These are phyloP conservation scores for Lathyrus oleraceus DNA, from an alignment of 306 rosid species.

Conservation along the genomic window DNA sequence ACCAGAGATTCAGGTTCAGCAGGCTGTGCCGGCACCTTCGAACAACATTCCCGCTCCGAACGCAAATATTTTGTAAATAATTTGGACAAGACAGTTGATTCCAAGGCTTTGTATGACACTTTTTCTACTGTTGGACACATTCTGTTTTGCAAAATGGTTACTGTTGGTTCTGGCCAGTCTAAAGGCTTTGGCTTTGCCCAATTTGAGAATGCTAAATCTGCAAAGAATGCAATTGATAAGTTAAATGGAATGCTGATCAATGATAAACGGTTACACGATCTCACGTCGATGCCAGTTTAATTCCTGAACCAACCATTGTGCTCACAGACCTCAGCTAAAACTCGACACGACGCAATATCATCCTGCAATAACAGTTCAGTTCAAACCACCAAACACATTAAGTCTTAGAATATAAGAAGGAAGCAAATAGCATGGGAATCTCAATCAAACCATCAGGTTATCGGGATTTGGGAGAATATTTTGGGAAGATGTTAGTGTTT, in stretches of 20 bases:
- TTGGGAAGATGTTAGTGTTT: no score
- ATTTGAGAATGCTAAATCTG: constrained; percentile 62
- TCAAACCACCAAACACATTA: no score
- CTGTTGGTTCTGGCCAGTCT: constrained; percentile 51
- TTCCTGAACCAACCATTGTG: no score
- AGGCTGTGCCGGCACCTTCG: constrained; percentile 29
- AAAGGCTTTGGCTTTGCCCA: constrained; percentile 75
- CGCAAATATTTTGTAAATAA: constrained; percentile 57
- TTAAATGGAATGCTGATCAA: constrained; percentile 72
- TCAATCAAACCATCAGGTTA: no score
- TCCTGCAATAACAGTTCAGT: no score
- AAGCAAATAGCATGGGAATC: no score
- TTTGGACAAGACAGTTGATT: constrained; percentile 77
- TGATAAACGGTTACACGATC: constrained; percentile 63
- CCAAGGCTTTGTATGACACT: constrained; percentile 67
- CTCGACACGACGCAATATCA: no score
- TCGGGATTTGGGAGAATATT: no score
- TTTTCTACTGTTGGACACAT: no score
- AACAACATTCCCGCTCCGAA: constrained; percentile 38
- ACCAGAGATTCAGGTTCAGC: constrained; percentile 78
- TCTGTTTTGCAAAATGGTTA: constrained; percentile 62
- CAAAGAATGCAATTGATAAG: constrained; percentile 66
- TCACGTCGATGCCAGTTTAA: no score
- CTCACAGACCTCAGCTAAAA: no score
- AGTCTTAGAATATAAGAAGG: no score